Percentiles rank a stretch among this genome's conserved stretches.
Conservation (phyloP, 108 stramenopile genomes). For the Cyclotella cryptica region DNA sequence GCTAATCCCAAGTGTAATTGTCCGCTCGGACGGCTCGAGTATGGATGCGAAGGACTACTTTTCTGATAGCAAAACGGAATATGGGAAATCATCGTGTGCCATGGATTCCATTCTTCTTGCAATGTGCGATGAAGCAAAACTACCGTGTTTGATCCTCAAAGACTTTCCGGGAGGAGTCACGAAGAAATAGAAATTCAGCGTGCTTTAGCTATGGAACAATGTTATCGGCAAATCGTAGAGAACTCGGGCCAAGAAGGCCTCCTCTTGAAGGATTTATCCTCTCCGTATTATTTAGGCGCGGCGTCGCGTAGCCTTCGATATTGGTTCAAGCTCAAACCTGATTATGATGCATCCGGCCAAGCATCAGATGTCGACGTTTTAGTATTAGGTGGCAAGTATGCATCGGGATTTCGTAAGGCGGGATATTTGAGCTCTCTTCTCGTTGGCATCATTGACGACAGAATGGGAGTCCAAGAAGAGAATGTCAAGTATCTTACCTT, state of each 20-base stretch:
- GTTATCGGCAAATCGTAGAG: slow-evolving; percentile 73
- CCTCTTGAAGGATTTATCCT: slow-evolving; percentile 80
- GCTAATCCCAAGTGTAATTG: slow-evolving; percentile 64
- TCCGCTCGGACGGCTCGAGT: slow-evolving; percentile 76
- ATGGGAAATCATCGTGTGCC: slow-evolving; percentile 41
- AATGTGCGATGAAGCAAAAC: slow-evolving; percentile 30
- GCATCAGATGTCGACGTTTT: slow-evolving; percentile 72
- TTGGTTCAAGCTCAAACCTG: slow-evolving; percentile 75
- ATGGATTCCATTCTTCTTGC: slow-evolving; percentile 70
- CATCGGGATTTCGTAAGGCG: slow-evolving; percentile 19
- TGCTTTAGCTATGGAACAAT: slow-evolving; percentile 62
- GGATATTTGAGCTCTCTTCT: slow-evolving; percentile 63
- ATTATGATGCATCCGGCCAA: slow-evolving; percentile 37
- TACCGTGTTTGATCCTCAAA: slow-evolving; percentile 41
- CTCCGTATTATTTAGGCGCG: slow-evolving; percentile 71
- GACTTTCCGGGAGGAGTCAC: slow-evolving; percentile 43
- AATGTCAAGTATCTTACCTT: slow-evolving; percentile 64
- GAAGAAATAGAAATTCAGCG: slow-evolving; percentile 68
- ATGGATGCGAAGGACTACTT: slow-evolving; percentile 70
- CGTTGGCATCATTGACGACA: slow-evolving; percentile 72
- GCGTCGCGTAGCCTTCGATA: slow-evolving; percentile 58
- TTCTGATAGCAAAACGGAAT: slow-evolving; percentile 37
- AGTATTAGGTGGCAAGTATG: slow-evolving; percentile 50
- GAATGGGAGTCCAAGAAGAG: slow-evolving; percentile 29
- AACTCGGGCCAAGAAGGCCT: slow-evolving; percentile 74